Evolutionary conservation across 495 filamentous ascomycete genomes (phyloP).

Genomic region (Penicillium desertorum): DNA sequence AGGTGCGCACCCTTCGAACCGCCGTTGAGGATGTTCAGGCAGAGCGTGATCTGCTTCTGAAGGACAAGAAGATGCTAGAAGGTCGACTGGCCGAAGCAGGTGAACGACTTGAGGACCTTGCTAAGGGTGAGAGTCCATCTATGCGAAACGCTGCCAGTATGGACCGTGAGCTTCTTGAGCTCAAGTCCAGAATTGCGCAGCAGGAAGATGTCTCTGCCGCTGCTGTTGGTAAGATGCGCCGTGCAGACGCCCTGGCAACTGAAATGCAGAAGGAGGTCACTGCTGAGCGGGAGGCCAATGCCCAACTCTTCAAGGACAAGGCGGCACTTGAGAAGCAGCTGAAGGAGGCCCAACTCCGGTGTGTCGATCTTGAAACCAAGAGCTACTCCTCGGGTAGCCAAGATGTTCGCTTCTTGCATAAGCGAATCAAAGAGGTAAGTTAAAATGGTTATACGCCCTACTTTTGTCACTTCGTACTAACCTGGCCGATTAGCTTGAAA

Average conservation of each 20-base stretch:
- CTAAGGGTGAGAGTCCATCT: slow-evolving; percentile 80
- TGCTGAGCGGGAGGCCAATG: slow-evolving; percentile 81
- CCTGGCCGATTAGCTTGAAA: slow-evolving; percentile 68
- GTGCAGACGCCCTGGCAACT: slow-evolving; percentile 80
- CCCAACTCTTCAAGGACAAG: slow-evolving; percentile 88
- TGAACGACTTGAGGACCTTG: slow-evolving; percentile 87
- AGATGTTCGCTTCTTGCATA: slow-evolving; percentile 92
- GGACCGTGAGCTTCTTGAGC: slow-evolving; percentile 84
- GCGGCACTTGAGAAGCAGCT: slow-evolving; percentile 83
- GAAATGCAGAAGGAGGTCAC: slow-evolving; percentile 95
- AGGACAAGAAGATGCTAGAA: slow-evolving; percentile 90
- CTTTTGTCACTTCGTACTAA: slow-evolving; percentile 17
- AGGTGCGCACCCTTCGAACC: slow-evolving; percentile 80
- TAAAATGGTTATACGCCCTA: neutral
- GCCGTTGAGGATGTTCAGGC: slow-evolving; percentile 81
- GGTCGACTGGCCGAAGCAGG: slow-evolving; percentile 83
- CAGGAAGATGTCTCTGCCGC: slow-evolving; percentile 92
- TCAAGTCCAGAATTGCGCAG: slow-evolving; percentile 86
- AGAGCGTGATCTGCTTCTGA: slow-evolving; percentile 79
- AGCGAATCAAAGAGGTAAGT: slow-evolving; percentile 91
- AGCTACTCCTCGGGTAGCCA: slow-evolving; percentile 91
- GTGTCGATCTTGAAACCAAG: slow-evolving; percentile 95
- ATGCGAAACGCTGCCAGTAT: slow-evolving; percentile 89
- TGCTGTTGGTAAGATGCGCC: slow-evolving; percentile 97
- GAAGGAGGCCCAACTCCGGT: slow-evolving; percentile 85